phyloP scores from a whole-genome alignment of 495 filamentous ascomycete species.

The Penicillium salamii region DNA sequence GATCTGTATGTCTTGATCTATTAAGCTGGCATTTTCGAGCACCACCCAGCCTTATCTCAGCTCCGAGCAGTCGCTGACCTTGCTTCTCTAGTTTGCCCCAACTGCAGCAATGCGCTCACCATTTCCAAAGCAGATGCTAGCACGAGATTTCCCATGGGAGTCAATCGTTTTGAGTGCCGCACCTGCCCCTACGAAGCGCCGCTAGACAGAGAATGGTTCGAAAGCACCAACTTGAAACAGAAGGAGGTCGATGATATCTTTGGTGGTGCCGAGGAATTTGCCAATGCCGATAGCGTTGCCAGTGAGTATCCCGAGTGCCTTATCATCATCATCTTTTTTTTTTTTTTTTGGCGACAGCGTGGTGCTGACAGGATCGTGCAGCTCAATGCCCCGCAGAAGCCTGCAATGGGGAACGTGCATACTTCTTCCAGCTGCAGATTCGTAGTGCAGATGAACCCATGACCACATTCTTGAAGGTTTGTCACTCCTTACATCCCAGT shows the following conservation, averaged over 20 bases:
- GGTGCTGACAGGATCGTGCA: constrained; percentile 14
- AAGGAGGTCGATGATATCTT: constrained; percentile 91
- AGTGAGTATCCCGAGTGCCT: constrained; percentile 40
- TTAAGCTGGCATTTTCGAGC: background rate
- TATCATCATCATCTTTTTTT: too few relatives aligned
- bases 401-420: constrained; percentile 77
- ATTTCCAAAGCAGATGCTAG: constrained; percentile 56
- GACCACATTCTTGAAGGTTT: constrained; percentile 91
- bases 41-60: too few relatives aligned
- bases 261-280: constrained; percentile 82
- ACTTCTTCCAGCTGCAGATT: constrained; percentile 96
- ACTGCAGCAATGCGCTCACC: constrained; percentile 85
- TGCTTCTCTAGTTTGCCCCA: constrained; percentile 72
- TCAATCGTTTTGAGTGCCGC: constrained; percentile 84
- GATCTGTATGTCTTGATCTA: constrained; percentile 33
- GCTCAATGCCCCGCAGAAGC: constrained; percentile 74
- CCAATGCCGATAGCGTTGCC: constrained; percentile 78
- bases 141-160: constrained; percentile 43
- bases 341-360: too few relatives aligned
- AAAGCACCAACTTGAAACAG: constrained; percentile 66
- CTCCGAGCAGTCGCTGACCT: constrained; percentile 17
- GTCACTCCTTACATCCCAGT: constrained; percentile 25
- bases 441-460: constrained; percentile 97
- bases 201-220: constrained; percentile 68
- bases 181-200: constrained; percentile 88